These are phyloP conservation scores for Candida andamanensis DNA, from an alignment of 805 yeast species.

Conservation along the genomic window DNA sequence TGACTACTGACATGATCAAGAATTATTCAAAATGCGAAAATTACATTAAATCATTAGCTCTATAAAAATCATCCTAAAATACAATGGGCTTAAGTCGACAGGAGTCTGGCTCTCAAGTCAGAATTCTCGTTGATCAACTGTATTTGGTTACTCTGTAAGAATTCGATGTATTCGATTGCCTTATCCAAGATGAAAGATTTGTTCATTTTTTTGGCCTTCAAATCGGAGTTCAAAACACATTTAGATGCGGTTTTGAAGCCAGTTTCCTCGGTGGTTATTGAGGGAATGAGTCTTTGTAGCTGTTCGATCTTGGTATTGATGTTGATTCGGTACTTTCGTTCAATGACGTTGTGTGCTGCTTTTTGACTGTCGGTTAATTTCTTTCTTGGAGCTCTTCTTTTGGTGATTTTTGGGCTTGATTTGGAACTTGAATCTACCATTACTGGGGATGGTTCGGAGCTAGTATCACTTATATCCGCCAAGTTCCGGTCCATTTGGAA, in stretches of 20 bases:
- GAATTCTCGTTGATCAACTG: slow-evolving; percentile 6
- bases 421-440: slow-evolving; percentile 1
- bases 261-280: slow-evolving; percentile 58
- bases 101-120: slow-evolving; percentile 3
- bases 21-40: not conserved
- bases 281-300: slow-evolving; percentile 61
- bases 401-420: slow-evolving; percentile 5
- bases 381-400: slow-evolving; percentile 48
- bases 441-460: not conserved
- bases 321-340: slow-evolving; percentile 65
- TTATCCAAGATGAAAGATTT: slow-evolving; percentile 65
- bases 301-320: slow-evolving; percentile 69
- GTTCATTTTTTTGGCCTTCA: slow-evolving; percentile 37
- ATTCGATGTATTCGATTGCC: slow-evolving; percentile 57
- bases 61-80: not conserved
- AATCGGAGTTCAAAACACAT: not conserved
- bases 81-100: slow-evolving; percentile 9
- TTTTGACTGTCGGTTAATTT: slow-evolving; percentile 56
- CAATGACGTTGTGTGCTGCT: slow-evolving; percentile 69
- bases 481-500: slow-evolving; percentile 8
- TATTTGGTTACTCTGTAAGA: slow-evolving; percentile 46
- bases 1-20: slow-evolving; percentile 25
- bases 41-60: not conserved
- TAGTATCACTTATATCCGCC: not conserved
- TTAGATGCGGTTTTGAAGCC: slow-evolving; percentile 45